Evolutionary conservation across 2,329 filamentous ascomycete genomes (phyloP), one percentile per base, ranked within the genome.

Genomic region (Helotiales sp.): DNA sequence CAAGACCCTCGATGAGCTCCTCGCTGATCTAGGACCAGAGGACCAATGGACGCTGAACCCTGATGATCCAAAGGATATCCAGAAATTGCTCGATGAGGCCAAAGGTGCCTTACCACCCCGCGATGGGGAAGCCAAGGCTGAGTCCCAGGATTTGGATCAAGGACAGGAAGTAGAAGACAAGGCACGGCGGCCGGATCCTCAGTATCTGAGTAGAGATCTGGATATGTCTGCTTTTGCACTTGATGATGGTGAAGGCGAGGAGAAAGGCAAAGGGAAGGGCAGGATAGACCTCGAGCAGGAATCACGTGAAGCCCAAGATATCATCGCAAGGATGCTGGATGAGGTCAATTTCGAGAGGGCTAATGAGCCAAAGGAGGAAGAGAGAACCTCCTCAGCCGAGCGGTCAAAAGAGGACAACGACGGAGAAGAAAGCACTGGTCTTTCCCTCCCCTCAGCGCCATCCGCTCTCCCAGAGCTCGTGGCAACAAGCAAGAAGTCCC

Each of bases 171-270:
- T 81, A 79, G 60, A 30, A 22, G 28, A 20, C 6, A 50, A 40
- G 32, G 30, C 11, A 34, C 63, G 30, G n/a, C 61, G 60, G 32
- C 10, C 10, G 17, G 40, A 57, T 17, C 49, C 32, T 10, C 37
- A 67, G 8, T 68, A 55, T 28, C 32, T 76, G 45, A 73, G 70
- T 2, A 68, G 69, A 43, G 72, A 74, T 65, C 67, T 77, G 5
- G 75, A 77, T 66, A 73, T 77, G 72, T 75, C 74, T 28, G 70
- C 71, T 17, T 77, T 77, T 66, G 66, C 69, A 76, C 77, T 82
- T 80, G 67, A 81, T 80, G 61, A 83, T 73, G 67, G 82, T 79
- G 73, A 82, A 79, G 50, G 81, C 65, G 71, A 81, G 79, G 43
- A 82, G 67, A 69, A 79, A 74, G 5, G 79, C 77, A 68, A 78